Conservation (phyloP, 1,139 yeast species). For the Taphrina deformans region DNA sequence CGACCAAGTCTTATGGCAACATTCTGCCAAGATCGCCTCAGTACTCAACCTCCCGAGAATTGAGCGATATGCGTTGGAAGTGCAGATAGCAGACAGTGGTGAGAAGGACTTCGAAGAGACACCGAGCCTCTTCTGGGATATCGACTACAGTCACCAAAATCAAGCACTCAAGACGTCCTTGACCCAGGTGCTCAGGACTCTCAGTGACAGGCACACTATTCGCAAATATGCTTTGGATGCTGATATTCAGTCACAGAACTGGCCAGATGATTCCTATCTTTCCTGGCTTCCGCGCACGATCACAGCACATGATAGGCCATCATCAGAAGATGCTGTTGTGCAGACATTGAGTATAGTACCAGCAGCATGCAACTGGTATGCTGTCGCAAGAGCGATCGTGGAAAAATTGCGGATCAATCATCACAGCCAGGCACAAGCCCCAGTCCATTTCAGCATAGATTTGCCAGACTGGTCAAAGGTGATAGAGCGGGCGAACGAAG, state of each 20-base stretch:
- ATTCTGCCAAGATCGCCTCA: constrained; percentile 35
- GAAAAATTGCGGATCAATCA: constrained; percentile 6
- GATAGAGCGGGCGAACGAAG: neutral
- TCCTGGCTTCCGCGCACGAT: neutral
- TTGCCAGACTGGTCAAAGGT: constrained; percentile 4
- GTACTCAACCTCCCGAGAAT: constrained; percentile 32
- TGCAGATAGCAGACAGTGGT: neutral
- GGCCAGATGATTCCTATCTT: neutral
- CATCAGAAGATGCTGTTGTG: neutral
- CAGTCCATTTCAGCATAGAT: constrained; percentile 16
- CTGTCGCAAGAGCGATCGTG: constrained; percentile 1
- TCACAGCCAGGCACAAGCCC: neutral
- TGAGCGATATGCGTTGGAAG: constrained; percentile 36
- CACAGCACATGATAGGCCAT: neutral
- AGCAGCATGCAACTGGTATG: constrained; percentile 10
- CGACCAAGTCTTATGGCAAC: constrained; percentile 43
- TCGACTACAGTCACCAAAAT: neutral
- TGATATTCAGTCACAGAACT: neutral
- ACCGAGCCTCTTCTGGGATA: neutral
- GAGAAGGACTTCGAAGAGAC: neutral
- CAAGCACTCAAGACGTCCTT: neutral
- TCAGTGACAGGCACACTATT: neutral
- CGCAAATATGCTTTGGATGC: neutral
- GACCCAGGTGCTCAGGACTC: neutral
- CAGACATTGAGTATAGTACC: neutral